phyloP scores from a whole-genome alignment of 2,329 filamentous ascomycete genomes.

The Apiospora saccharicola region DNA sequence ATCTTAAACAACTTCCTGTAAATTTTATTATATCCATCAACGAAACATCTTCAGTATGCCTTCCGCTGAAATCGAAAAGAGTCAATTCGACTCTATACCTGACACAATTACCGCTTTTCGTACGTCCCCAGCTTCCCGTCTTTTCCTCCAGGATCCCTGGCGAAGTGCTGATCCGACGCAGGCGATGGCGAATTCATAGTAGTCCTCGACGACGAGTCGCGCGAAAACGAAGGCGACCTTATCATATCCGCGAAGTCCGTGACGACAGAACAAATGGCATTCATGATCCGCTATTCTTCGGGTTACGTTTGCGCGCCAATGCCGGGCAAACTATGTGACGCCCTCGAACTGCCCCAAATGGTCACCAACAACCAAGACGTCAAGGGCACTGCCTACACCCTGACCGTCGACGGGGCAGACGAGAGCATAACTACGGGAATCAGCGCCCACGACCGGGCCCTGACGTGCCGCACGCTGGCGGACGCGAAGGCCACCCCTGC shows the following conservation, averaged over 20 bases:
- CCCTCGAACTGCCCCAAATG: conserved; percentile 88
- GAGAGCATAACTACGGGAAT: conserved; percentile 86
- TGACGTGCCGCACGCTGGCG: conserved; percentile 82
- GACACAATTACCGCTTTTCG: conserved; percentile 70
- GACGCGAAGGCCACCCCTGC: conserved; percentile 63
- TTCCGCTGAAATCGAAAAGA: conserved; percentile 55
- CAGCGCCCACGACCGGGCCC: conserved; percentile 83
- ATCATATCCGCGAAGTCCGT: conserved; percentile 90
- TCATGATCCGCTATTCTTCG: conserved; percentile 90
- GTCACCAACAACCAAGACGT: conserved; percentile 77
- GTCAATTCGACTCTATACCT: conserved; percentile 70
- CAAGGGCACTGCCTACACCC: conserved; percentile 90
- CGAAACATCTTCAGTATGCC: conserved; percentile 52
- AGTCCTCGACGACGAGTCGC: conserved; percentile 88
- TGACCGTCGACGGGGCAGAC: conserved; percentile 83
- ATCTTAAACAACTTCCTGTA: not conserved
- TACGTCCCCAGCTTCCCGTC: conserved; percentile 47
- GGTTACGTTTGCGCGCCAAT: conserved; percentile 93
- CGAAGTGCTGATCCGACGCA: conserved; percentile 42
- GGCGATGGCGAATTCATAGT: conserved; percentile 91
- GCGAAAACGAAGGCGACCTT: conserved; percentile 98
- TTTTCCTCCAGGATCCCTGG: conserved; percentile 28
- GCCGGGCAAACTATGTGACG: conserved; percentile 69
- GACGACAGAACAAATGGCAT: conserved; percentile 91
- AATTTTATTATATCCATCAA: conserved; percentile 23